Conservation (phyloP, 2,329 filamentous ascomycete genomes). For the Fusarium sp. region DNA sequence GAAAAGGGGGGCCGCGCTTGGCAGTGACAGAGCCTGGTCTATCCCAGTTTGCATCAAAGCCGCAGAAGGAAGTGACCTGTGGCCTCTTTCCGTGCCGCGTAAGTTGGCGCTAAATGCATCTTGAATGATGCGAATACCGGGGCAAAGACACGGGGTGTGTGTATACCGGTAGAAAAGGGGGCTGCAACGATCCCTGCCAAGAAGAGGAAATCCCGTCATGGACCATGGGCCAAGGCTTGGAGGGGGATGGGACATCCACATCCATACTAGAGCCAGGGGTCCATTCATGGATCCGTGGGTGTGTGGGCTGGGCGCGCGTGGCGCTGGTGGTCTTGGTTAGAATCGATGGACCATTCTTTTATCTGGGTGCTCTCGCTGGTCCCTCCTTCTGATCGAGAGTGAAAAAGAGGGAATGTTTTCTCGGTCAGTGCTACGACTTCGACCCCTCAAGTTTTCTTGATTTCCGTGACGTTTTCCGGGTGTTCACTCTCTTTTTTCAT, state of each 20-base stretch:
- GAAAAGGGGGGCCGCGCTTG: constrained; percentile 4
- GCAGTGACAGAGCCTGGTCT: neutral
- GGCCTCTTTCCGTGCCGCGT: neutral
- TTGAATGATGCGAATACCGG: neutral
- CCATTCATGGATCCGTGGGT: constrained; percentile 6
- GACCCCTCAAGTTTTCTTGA: neutral
- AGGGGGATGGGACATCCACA: neutral
- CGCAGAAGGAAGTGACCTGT: neutral
- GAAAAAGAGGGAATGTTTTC: neutral
- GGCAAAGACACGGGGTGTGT: neutral
- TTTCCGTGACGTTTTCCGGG: constrained; percentile 23
- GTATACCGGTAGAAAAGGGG: constrained; percentile 5
- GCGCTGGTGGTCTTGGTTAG: constrained; percentile 32
- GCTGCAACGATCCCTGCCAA: constrained; percentile 23
- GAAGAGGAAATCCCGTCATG: neutral
- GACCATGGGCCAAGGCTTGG: neutral
- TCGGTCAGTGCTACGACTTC: neutral
- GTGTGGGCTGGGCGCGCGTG: constrained; percentile 20
- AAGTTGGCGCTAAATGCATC: neutral
- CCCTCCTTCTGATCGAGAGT: neutral
- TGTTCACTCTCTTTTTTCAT: constrained; percentile 31
- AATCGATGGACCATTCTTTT: constrained; percentile 28
- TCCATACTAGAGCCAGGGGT: neutral
- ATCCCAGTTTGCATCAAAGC: neutral
- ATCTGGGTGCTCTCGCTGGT: constrained; percentile 10